Evolutionary conservation across 495 filamentous ascomycete genomes (phyloP).

Genomic region (Penicillium ochrochloron): DNA sequence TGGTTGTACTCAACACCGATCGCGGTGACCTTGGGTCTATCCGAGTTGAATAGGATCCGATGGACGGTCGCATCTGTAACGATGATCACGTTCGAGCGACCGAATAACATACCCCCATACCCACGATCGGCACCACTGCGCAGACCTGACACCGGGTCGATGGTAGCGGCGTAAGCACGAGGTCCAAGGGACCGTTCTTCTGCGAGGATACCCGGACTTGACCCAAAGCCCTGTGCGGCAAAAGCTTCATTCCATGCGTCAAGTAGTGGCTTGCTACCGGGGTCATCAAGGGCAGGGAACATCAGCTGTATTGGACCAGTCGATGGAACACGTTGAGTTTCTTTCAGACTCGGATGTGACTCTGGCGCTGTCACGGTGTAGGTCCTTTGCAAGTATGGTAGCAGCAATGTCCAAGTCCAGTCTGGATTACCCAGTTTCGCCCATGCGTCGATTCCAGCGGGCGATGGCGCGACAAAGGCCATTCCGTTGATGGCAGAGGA

Average conservation of each 20-base stretch:
- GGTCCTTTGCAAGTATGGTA: conserved; percentile 45
- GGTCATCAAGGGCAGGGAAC: conserved; percentile 25
- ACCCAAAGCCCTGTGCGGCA: conserved; percentile 21
- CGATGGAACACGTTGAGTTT: not conserved
- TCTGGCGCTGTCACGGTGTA: conserved; percentile 14
- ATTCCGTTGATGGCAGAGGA: conserved; percentile 39
- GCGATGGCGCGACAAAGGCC: conserved; percentile 37
- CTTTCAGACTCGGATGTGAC: not conserved
- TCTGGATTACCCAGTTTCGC: conserved; percentile 54
- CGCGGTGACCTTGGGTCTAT: conserved; percentile 16
- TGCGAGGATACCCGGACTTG: conserved; percentile 18
- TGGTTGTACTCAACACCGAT: conserved; percentile 40
- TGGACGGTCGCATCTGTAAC: conserved; percentile 52
- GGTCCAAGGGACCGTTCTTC: conserved; percentile 21
- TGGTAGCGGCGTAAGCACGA: conserved; percentile 26
- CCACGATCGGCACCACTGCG: conserved; percentile 33
- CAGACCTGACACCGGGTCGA: conserved; percentile 33
- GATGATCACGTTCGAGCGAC: conserved; percentile 52
- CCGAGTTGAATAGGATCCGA: conserved; percentile 39
- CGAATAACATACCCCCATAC: conserved; percentile 48
- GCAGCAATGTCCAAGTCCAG: conserved; percentile 56
- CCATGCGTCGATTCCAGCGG: conserved; percentile 57
- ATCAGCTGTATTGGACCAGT: conserved; percentile 31
- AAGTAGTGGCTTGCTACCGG: conserved; percentile 12
- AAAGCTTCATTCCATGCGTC: conserved; percentile 36